A percentile compares a stretch with the other conserved stretches of the same genome.
phyloP scores from a whole-genome alignment of 768 basidiomycete genomes.

The Russula vinacea region DNA sequence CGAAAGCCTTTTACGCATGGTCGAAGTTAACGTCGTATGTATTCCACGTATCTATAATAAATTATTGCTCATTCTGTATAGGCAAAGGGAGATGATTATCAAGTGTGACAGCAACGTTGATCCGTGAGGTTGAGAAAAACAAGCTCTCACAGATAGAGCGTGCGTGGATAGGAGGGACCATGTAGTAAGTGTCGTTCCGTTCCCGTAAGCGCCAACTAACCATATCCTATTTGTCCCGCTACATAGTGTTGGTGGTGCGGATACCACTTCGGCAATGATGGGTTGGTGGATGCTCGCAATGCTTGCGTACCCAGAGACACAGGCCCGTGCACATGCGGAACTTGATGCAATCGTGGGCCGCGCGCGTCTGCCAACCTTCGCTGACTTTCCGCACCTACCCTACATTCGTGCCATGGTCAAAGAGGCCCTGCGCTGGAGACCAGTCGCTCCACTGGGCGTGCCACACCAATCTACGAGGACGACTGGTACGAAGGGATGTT shows the following conservation, averaged over 20 bases:
- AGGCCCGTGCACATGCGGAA: neutral
- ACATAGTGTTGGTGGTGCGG: neutral
- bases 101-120: neutral
- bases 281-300: neutral
- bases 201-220: neutral
- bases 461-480: neutral
- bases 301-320: constrained; percentile 2
- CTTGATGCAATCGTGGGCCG: constrained; percentile 7
- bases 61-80: too few relatives aligned
- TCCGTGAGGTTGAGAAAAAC: neutral
- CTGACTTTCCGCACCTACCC: neutral
- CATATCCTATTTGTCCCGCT: neutral
- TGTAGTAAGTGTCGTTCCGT: neutral
- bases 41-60: neutral
- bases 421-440: neutral
- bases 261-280: neutral
- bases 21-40: neutral
- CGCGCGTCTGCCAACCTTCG: neutral
- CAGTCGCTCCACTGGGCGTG: neutral
- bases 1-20: neutral
- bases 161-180: neutral
- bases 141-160: neutral
- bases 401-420: constrained; percentile 7
- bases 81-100: neutral
- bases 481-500: constrained; percentile 6